Conservation (phyloP, 1,284 basidiomycete species). For the Pholiota adiposa region DNA sequence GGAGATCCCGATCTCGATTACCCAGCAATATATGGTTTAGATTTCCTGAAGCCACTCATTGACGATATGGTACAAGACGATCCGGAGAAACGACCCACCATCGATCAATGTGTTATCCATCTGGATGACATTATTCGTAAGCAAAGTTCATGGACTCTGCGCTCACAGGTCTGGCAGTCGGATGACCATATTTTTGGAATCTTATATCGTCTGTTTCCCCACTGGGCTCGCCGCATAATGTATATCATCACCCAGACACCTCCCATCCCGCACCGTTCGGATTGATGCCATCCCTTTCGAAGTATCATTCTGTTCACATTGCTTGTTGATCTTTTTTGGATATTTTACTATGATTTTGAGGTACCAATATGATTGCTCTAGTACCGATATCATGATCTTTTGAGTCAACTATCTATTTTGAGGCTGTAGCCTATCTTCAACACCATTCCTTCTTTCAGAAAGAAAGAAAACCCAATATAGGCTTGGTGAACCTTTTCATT, state of each 20-base stretch:
- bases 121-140: conserved; percentile 28
- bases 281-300: too few relatives aligned
- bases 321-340: too few relatives aligned
- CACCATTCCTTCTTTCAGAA: too few relatives aligned
- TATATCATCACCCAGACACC: neutral
- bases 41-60: conserved; percentile 36
- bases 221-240: neutral
- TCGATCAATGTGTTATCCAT: conserved; percentile 35
- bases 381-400: too few relatives aligned
- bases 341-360: too few relatives aligned
- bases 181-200: conserved; percentile 4
- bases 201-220: neutral
- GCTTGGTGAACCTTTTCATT: too few relatives aligned
- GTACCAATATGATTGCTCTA: too few relatives aligned
- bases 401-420: too few relatives aligned
- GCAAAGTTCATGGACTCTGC: conserved; percentile 10
- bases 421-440: too few relatives aligned
- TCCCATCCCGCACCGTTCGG: neutral
- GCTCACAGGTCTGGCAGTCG: neutral
- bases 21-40: conserved; percentile 21
- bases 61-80: conserved; percentile 36
- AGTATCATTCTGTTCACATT: too few relatives aligned
- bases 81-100: conserved; percentile 35
- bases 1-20: neutral
- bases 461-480: too few relatives aligned